These are phyloP conservation scores for Turritis glabra DNA, from an alignment of 345 rosid genomes.

Conservation along the genomic window DNA sequence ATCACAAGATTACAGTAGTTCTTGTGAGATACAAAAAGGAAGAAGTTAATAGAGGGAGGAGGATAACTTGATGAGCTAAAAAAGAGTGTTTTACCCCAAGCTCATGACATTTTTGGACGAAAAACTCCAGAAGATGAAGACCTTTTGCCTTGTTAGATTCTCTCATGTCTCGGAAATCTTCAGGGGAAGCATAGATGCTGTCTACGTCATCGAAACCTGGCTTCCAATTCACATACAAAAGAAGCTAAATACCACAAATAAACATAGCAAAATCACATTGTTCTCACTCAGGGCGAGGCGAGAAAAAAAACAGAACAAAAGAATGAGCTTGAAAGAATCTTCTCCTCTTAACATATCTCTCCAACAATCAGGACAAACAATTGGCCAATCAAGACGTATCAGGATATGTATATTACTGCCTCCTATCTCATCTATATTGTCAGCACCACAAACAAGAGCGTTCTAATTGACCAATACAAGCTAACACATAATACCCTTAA, in stretches of 20 bases:
- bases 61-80: neutral
- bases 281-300: neutral
- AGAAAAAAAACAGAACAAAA: neutral
- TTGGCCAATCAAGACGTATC: too few species aligned
- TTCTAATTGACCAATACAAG: too few species aligned
- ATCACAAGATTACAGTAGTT: neutral
- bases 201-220: constrained; percentile 80
- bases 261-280: neutral
- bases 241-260: neutral
- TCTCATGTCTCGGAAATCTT: constrained; percentile 60
- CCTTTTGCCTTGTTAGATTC: constrained; percentile 61
- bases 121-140: constrained; percentile 74
- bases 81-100: constrained; percentile 57
- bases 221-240: constrained; percentile 6
- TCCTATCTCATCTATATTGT: too few species aligned
- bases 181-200: constrained; percentile 81
- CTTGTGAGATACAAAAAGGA: neutral
- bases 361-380: too few species aligned
- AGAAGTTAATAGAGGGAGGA: neutral
- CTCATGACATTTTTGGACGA: constrained; percentile 72
- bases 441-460: too few species aligned
- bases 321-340: neutral
- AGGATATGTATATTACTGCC: too few species aligned
- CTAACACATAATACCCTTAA: too few species aligned
- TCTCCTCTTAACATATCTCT: neutral